A percentile compares a stretch with the other conserved stretches of the same genome.
Evolutionary conservation across 768 basidiomycete species (phyloP).

Genomic region (Mycena galericulata): DNA sequence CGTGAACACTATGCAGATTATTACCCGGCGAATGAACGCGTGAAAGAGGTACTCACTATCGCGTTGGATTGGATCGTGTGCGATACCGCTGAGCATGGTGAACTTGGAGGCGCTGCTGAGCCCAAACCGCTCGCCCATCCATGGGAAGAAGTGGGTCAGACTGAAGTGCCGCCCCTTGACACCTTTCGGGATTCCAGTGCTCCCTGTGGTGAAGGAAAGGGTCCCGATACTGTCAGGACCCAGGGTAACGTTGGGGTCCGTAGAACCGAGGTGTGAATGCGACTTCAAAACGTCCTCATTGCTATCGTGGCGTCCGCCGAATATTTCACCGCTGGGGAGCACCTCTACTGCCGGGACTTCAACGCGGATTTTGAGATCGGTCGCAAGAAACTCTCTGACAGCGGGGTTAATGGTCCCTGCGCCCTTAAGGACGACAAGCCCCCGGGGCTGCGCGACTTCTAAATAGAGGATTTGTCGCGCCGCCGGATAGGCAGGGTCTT

Average conservation of each 20-base stretch:
- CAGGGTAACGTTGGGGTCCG: slow-evolving; percentile 83
- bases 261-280: slow-evolving; percentile 66
- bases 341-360: slow-evolving; percentile 93
- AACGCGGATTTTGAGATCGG: slow-evolving; percentile 86
- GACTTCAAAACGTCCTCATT: slow-evolving; percentile 71
- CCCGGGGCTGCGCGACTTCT: slow-evolving; percentile 91
- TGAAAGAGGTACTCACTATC: slow-evolving; percentile 80
- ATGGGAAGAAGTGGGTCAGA: slow-evolving; percentile 98
- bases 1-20: slow-evolving; percentile 83
- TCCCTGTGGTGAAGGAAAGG: slow-evolving; percentile 95
- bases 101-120: slow-evolving; percentile 83
- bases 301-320: slow-evolving; percentile 65
- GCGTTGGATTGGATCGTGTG: slow-evolving; percentile 98
- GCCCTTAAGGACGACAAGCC: slow-evolving; percentile 89
- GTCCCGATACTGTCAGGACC: slow-evolving; percentile 98
- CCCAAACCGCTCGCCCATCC: slow-evolving; percentile 94
- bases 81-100: slow-evolving; percentile 99
- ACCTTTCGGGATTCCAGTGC: slow-evolving; percentile 98
- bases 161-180: slow-evolving; percentile 95
- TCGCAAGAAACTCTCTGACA: slow-evolving; percentile 85
- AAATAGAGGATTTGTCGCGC: slow-evolving; percentile 94
- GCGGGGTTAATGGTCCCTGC: slow-evolving; percentile 85
- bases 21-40: neutral
- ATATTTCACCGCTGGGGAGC: slow-evolving; percentile 67
- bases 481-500: slow-evolving; percentile 97